These are phyloP conservation scores for Hydnomerulius pinastri DNA, from an alignment of 768 basidiomycete species.

Conservation along the genomic window DNA sequence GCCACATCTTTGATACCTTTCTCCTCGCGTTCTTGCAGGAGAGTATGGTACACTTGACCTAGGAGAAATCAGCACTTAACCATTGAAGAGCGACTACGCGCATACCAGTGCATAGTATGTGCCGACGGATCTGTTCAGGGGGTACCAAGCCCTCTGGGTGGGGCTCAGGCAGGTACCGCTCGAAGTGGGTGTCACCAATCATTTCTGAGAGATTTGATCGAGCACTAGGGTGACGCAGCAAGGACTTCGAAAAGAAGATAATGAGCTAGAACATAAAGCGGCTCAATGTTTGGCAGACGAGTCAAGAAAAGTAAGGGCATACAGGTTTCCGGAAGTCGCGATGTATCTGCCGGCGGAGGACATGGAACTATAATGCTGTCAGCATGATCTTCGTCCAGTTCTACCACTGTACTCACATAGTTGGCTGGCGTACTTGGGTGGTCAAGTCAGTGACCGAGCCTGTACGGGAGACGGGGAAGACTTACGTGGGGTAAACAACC, in stretches of 20 bases:
- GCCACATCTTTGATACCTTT: slow-evolving; percentile 90
- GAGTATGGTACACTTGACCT: slow-evolving; percentile 94
- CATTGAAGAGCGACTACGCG: not conserved
- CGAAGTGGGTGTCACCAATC: slow-evolving; percentile 86
- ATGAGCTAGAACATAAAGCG: slow-evolving; percentile 58
- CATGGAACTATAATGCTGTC: slow-evolving; percentile 70
- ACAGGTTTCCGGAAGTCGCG: slow-evolving; percentile 98
- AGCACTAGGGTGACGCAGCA: slow-evolving; percentile 92
- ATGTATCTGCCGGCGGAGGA: slow-evolving; percentile 94
- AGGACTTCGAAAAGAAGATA: slow-evolving; percentile 94
- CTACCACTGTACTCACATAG: slow-evolving; percentile 55
- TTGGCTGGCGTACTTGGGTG: slow-evolving; percentile 84
- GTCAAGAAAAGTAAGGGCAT: slow-evolving; percentile 21
- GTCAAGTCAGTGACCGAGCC: slow-evolving; percentile 9
- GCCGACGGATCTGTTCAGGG: slow-evolving; percentile 86
- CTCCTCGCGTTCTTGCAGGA: slow-evolving; percentile 88
- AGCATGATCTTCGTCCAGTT: not conserved
- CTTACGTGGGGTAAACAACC: slow-evolving; percentile 94
- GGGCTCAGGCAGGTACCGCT: slow-evolving; percentile 89
- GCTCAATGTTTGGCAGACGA: not conserved
- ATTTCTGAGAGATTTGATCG: slow-evolving; percentile 88
- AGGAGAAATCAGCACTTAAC: slow-evolving; percentile 1
- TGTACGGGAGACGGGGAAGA: slow-evolving; percentile 12
- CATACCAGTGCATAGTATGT: slow-evolving; percentile 85
- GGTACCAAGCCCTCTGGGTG: slow-evolving; percentile 70